These are phyloP conservation scores for Periconia sp. DNA, from an alignment of 2,329 filamentous ascomycete species.

Conservation along the genomic window DNA sequence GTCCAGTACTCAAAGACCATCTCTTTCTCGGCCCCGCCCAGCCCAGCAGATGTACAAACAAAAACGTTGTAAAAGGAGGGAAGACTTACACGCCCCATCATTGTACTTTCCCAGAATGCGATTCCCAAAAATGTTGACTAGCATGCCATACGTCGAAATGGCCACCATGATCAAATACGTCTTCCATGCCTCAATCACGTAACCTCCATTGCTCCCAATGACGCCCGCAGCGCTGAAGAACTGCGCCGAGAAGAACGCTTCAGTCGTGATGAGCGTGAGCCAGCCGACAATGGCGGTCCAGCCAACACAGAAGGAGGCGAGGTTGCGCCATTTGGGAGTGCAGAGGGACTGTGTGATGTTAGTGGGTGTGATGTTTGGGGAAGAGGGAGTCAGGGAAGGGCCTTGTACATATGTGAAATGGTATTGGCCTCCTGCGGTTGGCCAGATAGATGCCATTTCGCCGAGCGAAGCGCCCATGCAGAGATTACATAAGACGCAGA, in stretches of 20 bases:
- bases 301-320: slow-evolving; percentile 52
- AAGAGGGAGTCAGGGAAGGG: background rate
- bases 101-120: slow-evolving; percentile 48
- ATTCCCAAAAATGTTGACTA: slow-evolving; percentile 52
- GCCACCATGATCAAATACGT: slow-evolving; percentile 55
- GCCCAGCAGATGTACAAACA: too few relatives aligned
- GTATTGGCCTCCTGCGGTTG: slow-evolving; percentile 54
- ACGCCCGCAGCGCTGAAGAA: slow-evolving; percentile 53
- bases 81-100: slow-evolving; percentile 48
- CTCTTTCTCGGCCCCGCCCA: too few relatives aligned
- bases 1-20: background rate
- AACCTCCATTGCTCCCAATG: slow-evolving; percentile 47
- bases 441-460: slow-evolving; percentile 54
- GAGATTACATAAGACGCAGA: slow-evolving; percentile 55
- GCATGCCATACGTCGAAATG: slow-evolving; percentile 45
- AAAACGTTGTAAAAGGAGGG: slow-evolving; percentile 47
- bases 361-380: too few relatives aligned
- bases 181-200: slow-evolving; percentile 46
- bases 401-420: background rate
- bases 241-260: slow-evolving; percentile 53
- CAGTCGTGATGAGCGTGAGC: slow-evolving; percentile 53
- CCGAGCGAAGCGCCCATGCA: slow-evolving; percentile 51
- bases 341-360: slow-evolving; percentile 53
- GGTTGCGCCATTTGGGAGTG: slow-evolving; percentile 47
- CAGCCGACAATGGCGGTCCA: slow-evolving; percentile 57